Evolutionary conservation across 2,329 filamentous ascomycete genomes (phyloP).

Genomic region (Blastomyces percursus): DNA sequence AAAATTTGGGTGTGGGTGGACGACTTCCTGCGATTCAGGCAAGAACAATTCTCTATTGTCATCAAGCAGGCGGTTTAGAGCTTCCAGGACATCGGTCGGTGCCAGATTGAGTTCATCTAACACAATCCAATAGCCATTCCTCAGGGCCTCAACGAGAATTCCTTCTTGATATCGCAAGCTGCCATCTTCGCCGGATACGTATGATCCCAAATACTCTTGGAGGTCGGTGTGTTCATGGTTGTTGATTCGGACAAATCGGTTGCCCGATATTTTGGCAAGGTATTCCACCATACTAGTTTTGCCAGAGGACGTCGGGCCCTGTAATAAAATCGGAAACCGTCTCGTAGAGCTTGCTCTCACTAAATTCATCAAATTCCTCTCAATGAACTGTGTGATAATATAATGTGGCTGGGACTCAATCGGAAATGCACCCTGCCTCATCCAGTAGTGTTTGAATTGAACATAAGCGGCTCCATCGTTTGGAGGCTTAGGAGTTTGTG

Average conservation of each 20-base stretch:
- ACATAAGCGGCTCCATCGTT: constrained; percentile 68
- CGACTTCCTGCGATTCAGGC: constrained; percentile 88
- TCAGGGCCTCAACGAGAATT: constrained; percentile 79
- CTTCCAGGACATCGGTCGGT: constrained; percentile 92
- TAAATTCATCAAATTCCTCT: constrained; percentile 86
- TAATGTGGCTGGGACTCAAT: constrained; percentile 73
- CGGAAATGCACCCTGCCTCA: constrained; percentile 60
- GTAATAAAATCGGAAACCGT: constrained; percentile 84
- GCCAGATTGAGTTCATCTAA: constrained; percentile 95
- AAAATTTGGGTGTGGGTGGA: constrained; percentile 86
- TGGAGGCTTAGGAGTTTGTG: constrained; percentile 66
- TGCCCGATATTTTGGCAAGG: constrained; percentile 88
- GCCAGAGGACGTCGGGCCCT: constrained; percentile 91
- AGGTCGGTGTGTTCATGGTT: constrained; percentile 98
- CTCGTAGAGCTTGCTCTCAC: constrained; percentile 87
- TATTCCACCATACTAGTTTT: constrained; percentile 99
- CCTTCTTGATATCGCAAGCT: constrained; percentile 87
- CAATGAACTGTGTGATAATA: constrained; percentile 91
- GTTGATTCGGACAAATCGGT: constrained; percentile 97
- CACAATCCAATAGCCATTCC: constrained; percentile 94
- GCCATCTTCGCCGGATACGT: constrained; percentile 75
- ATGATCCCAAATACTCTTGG: constrained; percentile 94
- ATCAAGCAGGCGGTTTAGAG: constrained; percentile 85
- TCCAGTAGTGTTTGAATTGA: constrained; percentile 82
- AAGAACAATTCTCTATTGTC: constrained; percentile 94